Conservation (phyloP, 768 basidiomycete species). For the Tylopilus felleus region DNA sequence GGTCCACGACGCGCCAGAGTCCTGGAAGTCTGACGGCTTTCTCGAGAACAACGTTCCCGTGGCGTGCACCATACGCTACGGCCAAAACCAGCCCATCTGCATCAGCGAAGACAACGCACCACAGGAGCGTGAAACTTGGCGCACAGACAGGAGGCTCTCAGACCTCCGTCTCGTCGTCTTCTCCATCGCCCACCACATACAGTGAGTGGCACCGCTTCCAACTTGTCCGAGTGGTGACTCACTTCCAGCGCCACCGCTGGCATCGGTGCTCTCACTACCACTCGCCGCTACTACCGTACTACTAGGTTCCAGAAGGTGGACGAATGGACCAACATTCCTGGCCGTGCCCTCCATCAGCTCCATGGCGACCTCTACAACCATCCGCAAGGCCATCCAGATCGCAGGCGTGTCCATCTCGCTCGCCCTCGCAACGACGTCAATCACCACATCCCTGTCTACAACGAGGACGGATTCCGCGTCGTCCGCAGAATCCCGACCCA, state of each 20-base stretch:
- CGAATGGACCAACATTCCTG: not conserved
- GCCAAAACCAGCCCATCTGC: slow-evolving; percentile 1
- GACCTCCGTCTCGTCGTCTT: not conserved
- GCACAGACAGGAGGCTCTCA: not conserved
- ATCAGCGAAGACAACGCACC: not conserved
- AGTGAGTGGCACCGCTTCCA: not conserved
- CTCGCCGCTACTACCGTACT: too few species aligned
- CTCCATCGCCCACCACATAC: slow-evolving; percentile 3
- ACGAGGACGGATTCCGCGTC: not conserved
- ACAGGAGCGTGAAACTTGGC: not conserved
- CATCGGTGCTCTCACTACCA: too few species aligned
- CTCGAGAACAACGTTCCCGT: not conserved
- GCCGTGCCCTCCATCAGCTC: rapidly evolving
- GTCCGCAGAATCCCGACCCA: not conserved
- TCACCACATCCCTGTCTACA: not conserved
- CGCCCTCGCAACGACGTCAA: too few species aligned
- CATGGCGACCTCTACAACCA: not conserved
- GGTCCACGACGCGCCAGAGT: not conserved
- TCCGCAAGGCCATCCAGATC: not conserved
- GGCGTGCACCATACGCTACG: not conserved
- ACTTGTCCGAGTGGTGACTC: too few species aligned
- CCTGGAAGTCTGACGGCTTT: not conserved
- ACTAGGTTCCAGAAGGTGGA: not conserved
- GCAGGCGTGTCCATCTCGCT: not conserved
- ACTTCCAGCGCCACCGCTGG: too few species aligned